These are phyloP conservation scores for Cucurbita maxima DNA, from an alignment of 306 rosid genomes.

Conservation along the genomic window DNA sequence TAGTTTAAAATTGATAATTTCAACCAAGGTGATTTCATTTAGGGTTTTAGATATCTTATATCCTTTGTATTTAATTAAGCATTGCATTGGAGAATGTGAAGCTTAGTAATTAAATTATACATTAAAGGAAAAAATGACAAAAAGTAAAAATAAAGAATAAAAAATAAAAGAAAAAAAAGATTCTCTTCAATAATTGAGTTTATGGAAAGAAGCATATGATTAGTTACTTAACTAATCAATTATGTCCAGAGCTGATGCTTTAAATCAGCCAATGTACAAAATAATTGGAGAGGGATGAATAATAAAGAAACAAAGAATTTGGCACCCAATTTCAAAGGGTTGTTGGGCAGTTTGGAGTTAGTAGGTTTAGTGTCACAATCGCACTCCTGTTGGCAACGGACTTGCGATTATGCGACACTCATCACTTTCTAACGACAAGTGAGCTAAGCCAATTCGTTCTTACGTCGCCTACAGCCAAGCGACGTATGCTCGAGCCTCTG, in stretches of 20 bases:
- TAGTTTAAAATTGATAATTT: no score
- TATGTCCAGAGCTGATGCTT: not conserved
- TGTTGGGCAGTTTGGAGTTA: conserved; percentile 2
- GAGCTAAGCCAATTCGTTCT: no score
- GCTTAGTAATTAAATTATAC: not conserved
- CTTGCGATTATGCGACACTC: no score
- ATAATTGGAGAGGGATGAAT: not conserved
- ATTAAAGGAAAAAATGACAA: not conserved
- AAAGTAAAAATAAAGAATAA: no score
- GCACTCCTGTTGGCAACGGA: no score
- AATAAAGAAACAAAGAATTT: not conserved
- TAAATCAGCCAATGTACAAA: not conserved
- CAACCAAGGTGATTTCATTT: no score
- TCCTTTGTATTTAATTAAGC: not conserved
- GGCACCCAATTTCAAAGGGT: not conserved
- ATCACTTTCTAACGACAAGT: no score
- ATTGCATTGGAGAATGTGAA: not conserved
- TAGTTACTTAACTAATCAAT: not conserved
- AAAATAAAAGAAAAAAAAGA: not conserved
- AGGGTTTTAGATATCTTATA: no score
- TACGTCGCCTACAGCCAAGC: no score
- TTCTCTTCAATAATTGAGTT: not conserved
- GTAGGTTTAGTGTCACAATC: not conserved
- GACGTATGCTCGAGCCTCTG: no score
- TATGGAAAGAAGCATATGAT: not conserved